Percentiles rank a stretch among this genome's conserved stretches.
Conservation (phyloP, 495 filamentous ascomycete genomes). For the Filosporella fistucella region DNA sequence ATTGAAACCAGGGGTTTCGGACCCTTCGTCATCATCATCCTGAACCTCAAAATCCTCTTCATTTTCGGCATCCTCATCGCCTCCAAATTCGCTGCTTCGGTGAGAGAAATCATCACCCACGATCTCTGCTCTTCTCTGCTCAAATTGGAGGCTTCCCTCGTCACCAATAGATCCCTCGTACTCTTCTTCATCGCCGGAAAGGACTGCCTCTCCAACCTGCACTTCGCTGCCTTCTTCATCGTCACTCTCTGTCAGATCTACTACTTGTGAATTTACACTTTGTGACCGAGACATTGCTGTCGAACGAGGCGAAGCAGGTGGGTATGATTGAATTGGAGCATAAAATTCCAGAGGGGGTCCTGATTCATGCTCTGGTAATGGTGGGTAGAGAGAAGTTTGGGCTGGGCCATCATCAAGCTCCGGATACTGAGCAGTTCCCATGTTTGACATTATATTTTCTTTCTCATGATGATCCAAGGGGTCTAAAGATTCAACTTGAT, state of each 20-base stretch:
- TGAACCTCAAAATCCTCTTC: constrained; percentile 30
- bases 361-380: constrained; percentile 10
- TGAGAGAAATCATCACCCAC: background rate
- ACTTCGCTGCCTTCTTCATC: constrained; percentile 27
- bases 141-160: background rate
- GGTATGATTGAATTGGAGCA: too few relatives aligned
- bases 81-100: constrained; percentile 1
- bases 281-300: constrained; percentile 17
- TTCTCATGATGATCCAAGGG: too few relatives aligned
- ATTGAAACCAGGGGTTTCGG: background rate
- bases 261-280: constrained; percentile 11
- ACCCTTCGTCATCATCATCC: constrained; percentile 21
- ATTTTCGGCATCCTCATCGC: constrained; percentile 33
- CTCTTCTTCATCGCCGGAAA: constrained; percentile 15
- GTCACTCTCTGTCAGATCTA: constrained; percentile 33
- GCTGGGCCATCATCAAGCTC: background rate
- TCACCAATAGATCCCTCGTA: background rate
- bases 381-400: background rate
- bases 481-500: too few relatives aligned
- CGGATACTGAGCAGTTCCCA: constrained; percentile 1
- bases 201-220: background rate
- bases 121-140: background rate
- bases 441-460: too few relatives aligned
- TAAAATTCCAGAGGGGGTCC: too few relatives aligned
- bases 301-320: constrained; percentile 4